A percentile compares a stretch with the other conserved stretches of the same genome.
Evolutionary conservation across 352 stramenopile species (phyloP).

Genomic region (Globisporangium sylvaticum): DNA sequence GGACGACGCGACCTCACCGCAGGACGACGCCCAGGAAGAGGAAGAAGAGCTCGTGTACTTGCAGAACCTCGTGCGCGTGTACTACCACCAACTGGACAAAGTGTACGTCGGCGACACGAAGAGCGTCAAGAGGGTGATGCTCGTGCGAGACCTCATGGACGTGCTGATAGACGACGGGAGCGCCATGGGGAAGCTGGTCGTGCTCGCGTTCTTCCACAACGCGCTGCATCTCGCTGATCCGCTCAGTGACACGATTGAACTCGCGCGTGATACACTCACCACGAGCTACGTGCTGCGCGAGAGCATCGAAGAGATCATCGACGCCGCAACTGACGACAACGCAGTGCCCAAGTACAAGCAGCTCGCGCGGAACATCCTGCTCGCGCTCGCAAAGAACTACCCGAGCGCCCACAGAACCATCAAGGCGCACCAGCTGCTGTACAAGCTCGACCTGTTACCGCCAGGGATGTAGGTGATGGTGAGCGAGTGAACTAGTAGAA

Average conservation of each 20-base stretch:
- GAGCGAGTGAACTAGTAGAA: neutral
- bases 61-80: neutral
- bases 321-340: neutral
- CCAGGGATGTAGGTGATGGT: neutral
- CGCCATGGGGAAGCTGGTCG: neutral
- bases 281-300: neutral
- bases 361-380: neutral
- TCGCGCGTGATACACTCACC: neutral
- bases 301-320: neutral
- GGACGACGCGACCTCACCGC: neutral
- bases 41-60: neutral
- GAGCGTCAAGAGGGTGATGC: neutral
- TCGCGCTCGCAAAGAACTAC: neutral
- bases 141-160: slow-evolving; percentile 2
- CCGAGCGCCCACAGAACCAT: neutral
- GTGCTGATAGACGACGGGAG: neutral
- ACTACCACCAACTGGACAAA: neutral
- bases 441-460: neutral
- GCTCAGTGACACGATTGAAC: neutral
- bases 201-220: neutral
- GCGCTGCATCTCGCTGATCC: neutral
- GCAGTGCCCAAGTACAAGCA: neutral
- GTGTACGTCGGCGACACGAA: neutral
- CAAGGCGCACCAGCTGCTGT: neutral
- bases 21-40: neutral